Evolutionary conservation across 2,329 filamentous ascomycete species (phyloP).

Genomic region (Colletotrichum sojae): DNA sequence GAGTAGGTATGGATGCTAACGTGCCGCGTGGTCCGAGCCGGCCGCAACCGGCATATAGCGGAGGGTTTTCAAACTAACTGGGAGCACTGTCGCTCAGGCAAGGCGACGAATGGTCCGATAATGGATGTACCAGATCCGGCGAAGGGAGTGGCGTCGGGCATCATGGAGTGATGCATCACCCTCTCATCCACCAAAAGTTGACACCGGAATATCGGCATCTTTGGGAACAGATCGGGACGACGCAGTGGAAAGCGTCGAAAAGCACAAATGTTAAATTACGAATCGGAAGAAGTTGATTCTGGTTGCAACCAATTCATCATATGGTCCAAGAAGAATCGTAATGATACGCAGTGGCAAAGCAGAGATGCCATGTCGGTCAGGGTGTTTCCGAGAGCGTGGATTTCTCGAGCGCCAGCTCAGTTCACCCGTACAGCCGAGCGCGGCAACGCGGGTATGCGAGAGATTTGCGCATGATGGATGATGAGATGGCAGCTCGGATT

Average conservation of each 20-base stretch:
- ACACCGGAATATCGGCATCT: slow-evolving; percentile 16
- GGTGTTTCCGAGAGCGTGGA: not conserved
- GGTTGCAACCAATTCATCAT: slow-evolving; percentile 1
- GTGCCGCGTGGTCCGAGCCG: slow-evolving; percentile 4
- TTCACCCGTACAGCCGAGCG: not conserved
- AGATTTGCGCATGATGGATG: not conserved
- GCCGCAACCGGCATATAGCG: slow-evolving; percentile 20
- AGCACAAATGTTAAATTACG: slow-evolving; percentile 6
- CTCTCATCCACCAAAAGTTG: slow-evolving; percentile 9
- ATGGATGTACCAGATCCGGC: slow-evolving; percentile 30
- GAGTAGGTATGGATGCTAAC: not conserved
- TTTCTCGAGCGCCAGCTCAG: not conserved
- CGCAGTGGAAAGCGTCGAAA: slow-evolving; percentile 1
- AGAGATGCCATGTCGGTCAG: not conserved
- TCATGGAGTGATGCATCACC: slow-evolving; percentile 27
- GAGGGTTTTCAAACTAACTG: not conserved
- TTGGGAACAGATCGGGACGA: slow-evolving; percentile 3
- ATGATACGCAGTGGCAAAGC: not conserved
- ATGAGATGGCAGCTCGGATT: slow-evolving; percentile 9
- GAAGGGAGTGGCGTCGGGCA: slow-evolving; percentile 24
- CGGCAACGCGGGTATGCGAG: not conserved
- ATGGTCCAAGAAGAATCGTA: not conserved
- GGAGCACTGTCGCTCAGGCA: slow-evolving; percentile 13
- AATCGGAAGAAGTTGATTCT: not conserved
- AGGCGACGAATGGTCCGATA: slow-evolving; percentile 11